Conservation (phyloP, 2,329 filamentous ascomycete species). For the Penicillium sp. region DNA sequence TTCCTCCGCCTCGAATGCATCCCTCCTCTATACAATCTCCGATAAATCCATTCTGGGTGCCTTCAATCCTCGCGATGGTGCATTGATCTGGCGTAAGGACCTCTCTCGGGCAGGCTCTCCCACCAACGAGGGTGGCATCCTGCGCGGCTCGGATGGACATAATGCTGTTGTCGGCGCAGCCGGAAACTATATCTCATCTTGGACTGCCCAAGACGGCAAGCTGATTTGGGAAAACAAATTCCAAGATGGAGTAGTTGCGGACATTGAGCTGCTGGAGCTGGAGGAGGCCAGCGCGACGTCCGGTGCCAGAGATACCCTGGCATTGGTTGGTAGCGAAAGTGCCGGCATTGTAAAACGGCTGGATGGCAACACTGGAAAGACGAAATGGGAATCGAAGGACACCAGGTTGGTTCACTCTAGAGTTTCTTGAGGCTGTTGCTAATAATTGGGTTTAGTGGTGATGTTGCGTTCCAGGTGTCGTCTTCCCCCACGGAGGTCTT, state of each 20-base stretch:
- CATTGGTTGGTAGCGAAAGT: constrained; percentile 59
- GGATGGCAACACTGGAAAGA: constrained; percentile 68
- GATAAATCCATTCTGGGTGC: constrained; percentile 82
- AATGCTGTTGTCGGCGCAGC: constrained; percentile 73
- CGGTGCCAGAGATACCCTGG: constrained; percentile 63
- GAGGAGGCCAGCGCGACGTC: constrained; percentile 54
- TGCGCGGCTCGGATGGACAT: constrained; percentile 77
- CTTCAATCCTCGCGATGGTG: constrained; percentile 82
- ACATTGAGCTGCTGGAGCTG: constrained; percentile 73
- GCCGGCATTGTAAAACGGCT: constrained; percentile 66
- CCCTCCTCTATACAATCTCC: constrained; percentile 86
- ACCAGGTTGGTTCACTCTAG: constrained; percentile 44
- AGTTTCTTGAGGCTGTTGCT: constrained; percentile 5
- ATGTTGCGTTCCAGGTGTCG: constrained; percentile 73
- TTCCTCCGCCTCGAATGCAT: constrained; percentile 76
- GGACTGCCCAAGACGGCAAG: constrained; percentile 80
- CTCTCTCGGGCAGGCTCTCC: constrained; percentile 51
- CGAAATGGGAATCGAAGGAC: constrained; percentile 78
- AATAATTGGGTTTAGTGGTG: constrained; percentile 50
- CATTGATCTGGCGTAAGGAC: constrained; percentile 81
- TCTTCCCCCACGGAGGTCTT: constrained; percentile 69
- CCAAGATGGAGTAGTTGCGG: constrained; percentile 42
- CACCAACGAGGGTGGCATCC: constrained; percentile 36
- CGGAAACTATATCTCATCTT: constrained; percentile 70
- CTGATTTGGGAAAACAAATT: constrained; percentile 72